Conservation (phyloP, 2,329 filamentous ascomycete species). For the Microsporum canis region DNA sequence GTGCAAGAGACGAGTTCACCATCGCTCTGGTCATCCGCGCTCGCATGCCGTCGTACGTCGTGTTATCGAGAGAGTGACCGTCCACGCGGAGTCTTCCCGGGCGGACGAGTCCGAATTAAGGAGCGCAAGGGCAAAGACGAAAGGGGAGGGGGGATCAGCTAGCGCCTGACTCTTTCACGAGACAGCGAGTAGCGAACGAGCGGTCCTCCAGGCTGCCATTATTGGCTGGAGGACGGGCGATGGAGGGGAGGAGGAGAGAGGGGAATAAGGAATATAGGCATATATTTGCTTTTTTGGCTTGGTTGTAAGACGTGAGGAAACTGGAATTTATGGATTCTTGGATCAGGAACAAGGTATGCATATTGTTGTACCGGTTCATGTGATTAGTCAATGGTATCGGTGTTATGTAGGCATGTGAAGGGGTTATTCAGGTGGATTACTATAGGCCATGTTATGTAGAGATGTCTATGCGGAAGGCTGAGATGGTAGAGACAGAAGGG, state of each 20-base stretch:
- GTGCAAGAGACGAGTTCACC: not conserved
- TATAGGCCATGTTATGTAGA: not conserved
- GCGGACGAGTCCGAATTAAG: not conserved
- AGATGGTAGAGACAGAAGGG: not conserved
- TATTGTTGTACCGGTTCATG: not conserved
- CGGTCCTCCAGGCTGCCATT: not conserved
- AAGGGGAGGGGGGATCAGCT: not conserved
- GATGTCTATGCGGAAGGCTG: not conserved
- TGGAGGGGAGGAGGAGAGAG: not conserved
- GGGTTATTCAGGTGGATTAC: not conserved
- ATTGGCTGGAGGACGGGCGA: not conserved
- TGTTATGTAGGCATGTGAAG: not conserved
- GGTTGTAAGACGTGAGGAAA: not conserved
- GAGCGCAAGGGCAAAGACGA: not conserved
- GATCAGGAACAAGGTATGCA: constrained; percentile 2
- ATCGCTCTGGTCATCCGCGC: not conserved
- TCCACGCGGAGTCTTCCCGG: not conserved
- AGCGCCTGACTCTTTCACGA: constrained; percentile 4
- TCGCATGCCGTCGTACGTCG: not conserved
- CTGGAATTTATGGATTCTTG: not conserved
- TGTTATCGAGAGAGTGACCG: not conserved
- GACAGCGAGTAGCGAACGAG: constrained; percentile 2
- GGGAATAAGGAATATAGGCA: not conserved
- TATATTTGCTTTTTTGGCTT: not conserved
- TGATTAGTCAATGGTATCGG: constrained; percentile 3